A percentile compares a stretch with the other conserved stretches of the same genome.
phyloP scores from a whole-genome alignment of 2,329 filamentous ascomycete species.

The Trichoderma arundinaceum region DNA sequence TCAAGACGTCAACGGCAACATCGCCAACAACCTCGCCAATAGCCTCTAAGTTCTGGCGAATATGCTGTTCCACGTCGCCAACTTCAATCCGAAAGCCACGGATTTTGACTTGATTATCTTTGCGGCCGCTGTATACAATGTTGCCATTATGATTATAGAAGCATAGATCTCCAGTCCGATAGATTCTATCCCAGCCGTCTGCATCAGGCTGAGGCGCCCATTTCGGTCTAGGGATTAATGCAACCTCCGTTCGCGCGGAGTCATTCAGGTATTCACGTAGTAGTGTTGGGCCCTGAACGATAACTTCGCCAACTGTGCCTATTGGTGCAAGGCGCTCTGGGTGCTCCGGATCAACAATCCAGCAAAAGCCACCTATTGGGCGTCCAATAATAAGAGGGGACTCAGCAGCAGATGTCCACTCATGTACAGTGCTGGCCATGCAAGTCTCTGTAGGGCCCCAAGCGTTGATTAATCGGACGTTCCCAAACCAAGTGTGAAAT shows the following conservation, averaged over 20 bases:
- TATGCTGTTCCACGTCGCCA: background rate
- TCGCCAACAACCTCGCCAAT: background rate
- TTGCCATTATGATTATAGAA: constrained; percentile 41
- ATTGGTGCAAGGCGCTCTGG: constrained; percentile 7
- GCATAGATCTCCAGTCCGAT: constrained; percentile 54
- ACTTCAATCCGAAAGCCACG: constrained; percentile 13
- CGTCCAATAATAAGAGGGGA: background rate
- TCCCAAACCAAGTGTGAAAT: constrained; percentile 20
- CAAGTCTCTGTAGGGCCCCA: constrained; percentile 34
- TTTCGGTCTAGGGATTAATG: constrained; percentile 35
- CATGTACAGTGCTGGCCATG: background rate
- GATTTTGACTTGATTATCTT: constrained; percentile 15
- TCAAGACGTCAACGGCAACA: background rate
- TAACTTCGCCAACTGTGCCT: background rate
- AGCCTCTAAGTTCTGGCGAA: background rate
- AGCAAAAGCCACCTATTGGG: background rate
- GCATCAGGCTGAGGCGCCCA: constrained; percentile 37
- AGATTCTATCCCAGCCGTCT: constrained; percentile 37
- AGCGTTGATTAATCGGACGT: constrained; percentile 27
- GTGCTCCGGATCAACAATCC: constrained; percentile 16
- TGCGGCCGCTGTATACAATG: constrained; percentile 4
- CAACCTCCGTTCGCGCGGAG: background rate
- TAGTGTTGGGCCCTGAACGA: background rate
- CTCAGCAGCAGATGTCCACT: constrained; percentile 4
- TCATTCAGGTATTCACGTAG: constrained; percentile 5